Conservation (phyloP, 371 early-diverging fungal genomes). For the Mortierella sp. region DNA sequence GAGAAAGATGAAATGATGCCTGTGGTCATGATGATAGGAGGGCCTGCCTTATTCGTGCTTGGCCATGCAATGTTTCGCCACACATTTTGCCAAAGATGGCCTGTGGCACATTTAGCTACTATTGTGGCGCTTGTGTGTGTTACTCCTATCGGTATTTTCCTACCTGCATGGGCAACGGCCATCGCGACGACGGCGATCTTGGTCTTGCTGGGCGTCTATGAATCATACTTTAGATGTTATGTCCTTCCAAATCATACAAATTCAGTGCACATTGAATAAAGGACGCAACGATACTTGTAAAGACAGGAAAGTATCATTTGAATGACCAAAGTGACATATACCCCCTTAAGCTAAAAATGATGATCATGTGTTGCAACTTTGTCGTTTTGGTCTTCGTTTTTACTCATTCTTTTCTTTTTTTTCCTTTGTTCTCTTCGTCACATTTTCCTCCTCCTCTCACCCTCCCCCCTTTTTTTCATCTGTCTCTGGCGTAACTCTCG, state of each 20-base stretch:
- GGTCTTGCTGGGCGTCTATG: constrained; percentile 17
- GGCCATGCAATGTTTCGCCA: constrained; percentile 45
- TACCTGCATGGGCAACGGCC: constrained; percentile 45
- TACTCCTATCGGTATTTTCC: constrained; percentile 35
- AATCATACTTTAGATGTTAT: constrained; percentile 31
- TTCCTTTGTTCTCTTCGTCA: not conserved
- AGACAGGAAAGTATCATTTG: too few relatives aligned
- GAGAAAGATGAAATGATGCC: constrained; percentile 21
- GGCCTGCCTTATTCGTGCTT: constrained; percentile 35
- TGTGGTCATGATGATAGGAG: constrained; percentile 43
- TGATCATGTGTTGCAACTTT: too few relatives aligned
- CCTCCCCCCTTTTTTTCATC: not conserved
- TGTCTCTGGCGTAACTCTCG: not conserved
- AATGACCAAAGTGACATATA: too few relatives aligned
- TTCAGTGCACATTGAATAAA: too few relatives aligned
- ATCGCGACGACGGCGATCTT: constrained; percentile 32
- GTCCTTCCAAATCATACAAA: not conserved
- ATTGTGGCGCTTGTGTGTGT: constrained; percentile 22
- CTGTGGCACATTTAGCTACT: constrained; percentile 28
- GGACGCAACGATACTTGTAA: too few relatives aligned
- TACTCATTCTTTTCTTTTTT: not conserved
- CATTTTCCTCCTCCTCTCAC: not conserved
- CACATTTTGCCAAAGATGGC: constrained; percentile 24
- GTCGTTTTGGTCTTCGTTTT: too few relatives aligned
- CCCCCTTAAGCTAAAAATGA: too few relatives aligned